Base-by-base conservation (phyloP, 2,329 filamentous ascomycete species). In the Stemphylium vesicarium region DNA sequence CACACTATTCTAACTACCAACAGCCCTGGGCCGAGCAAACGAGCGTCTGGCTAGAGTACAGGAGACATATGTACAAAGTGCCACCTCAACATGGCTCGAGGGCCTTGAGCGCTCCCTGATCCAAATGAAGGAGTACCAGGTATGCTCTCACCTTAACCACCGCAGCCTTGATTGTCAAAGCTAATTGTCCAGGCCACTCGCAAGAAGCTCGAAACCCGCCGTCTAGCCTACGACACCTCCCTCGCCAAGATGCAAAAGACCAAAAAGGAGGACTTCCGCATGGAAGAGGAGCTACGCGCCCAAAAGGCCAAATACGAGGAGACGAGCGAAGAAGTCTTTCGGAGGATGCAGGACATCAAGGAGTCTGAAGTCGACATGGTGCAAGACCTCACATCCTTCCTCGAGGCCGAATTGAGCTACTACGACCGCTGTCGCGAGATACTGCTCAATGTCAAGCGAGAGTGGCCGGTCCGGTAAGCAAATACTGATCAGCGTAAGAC, bases 81-180 rank as follows among this genome's bases (percentile, higher is more conserved):
- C 92, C 59, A 96, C 90, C 13, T 84, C 86, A 31, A 89, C 85
- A 73, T 97, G 94, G 94, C 82, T 96, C 53, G 92, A 97, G 74
- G 92, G 90, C n/a, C 81, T 96, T 18, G 94, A 98, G 75, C 84
- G 92, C 63, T 96, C 90, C 22, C 78, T 96, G 47, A 88, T 91
- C 32, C 95, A 96, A 83, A 94, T 98, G 91, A 97, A 96, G 75
- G 95, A 98, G 72, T 98, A 96, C 69, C 92, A 97, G 84, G 90
- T 94, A 82, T 50, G 84, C 74, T 45, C 22, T 9, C 50, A 13
- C 32, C 29, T 11, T 8, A 15, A 16, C 16, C 10, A 32, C 33
- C 10, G 12, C 12, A 31, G 22, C 8, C 31, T 13, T 15, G 24
- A 8, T 2, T 11, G 9, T 40, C 2, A 29, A 47, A 39, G 33